phyloP scores from a whole-genome alignment of 768 basidiomycete species.

The Mycena rosella region DNA sequence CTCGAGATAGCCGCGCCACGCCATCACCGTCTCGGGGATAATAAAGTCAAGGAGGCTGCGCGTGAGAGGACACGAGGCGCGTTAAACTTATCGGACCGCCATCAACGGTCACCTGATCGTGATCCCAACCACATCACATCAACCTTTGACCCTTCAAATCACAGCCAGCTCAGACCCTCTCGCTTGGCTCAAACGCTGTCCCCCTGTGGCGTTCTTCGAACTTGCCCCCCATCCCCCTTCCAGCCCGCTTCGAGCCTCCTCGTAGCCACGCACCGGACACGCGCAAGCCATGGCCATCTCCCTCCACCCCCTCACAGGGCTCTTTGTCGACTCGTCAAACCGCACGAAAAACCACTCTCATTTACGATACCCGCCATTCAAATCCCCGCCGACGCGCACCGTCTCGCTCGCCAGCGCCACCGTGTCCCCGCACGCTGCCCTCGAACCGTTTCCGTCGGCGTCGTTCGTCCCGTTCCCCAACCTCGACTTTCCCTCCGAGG shows the following conservation, averaged over 20 bases:
- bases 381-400: too few species aligned
- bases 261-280: neutral
- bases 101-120: slow-evolving; percentile 29
- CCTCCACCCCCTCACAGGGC: neutral
- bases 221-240: neutral
- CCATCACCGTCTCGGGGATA: neutral
- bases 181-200: neutral
- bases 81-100: neutral
- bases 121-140: neutral
- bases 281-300: neutral
- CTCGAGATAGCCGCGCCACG: too few species aligned
- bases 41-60: neutral
- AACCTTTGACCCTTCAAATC: neutral
- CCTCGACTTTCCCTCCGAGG: neutral
- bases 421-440: neutral
- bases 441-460: neutral
- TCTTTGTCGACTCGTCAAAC: slow-evolving; percentile 23
- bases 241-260: neutral
- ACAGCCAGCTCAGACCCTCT: neutral
- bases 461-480: slow-evolving; percentile 23
- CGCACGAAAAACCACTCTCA: slow-evolving; percentile 21
- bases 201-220: neutral
- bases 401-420: slow-evolving; percentile 19
- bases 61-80: slow-evolving; percentile 24
- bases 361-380: slow-evolving; percentile 14